Evolutionary conservation across 495 filamentous ascomycete species (phyloP), one percentile per base, ranked within the genome.

Genomic region (Xeromyces bisporus): DNA sequence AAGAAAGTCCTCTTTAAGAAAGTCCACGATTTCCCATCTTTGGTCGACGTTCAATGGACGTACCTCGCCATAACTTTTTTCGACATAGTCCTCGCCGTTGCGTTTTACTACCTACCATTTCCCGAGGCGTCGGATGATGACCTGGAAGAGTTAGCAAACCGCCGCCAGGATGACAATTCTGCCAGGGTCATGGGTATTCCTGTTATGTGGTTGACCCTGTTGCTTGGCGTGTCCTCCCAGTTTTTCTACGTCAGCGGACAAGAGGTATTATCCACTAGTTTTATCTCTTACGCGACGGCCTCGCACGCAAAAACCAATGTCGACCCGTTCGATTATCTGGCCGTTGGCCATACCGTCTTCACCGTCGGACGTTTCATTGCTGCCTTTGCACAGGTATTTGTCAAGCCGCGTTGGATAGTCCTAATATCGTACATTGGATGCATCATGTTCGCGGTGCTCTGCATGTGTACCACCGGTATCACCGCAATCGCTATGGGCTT

Each of bases 21-120:
- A 31, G 56, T 69, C 12, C 43, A 46, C 5, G 53, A 63, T 31
- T 67, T 67, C 6, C 55, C 66, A 0, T 65, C 67, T 12, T 48
- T 80, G 8, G 65, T 77, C 13, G 60, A 75, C 34, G 69, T 77
- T 1, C 76, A 81, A 45, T 81, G 76, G 76, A 64, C 74, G 10
- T 80, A 79, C 33, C 68, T 81, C 3, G 75, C 67, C 23, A 77
- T 77, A 29, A 62, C 71, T 2, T 54, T 80, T 1, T 77, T 78
- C 41, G 72, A 66, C 29, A 56, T 77, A 10, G 45, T 75, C 5
- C 57, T 81, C 1, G 75, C 75, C 6, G 53, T 77, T 8, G 64
- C 55, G 0, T 77, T 76, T 46, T 75, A 69, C 37, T 79, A 79
- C 41, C 47, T 76, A 0, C 66, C 66, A 3, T 56, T 81, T 6